Evolutionary conservation across 1,284 basidiomycete species (phyloP), one percentile per base, ranked within the genome.

Genomic region (Grifola frondosa): DNA sequence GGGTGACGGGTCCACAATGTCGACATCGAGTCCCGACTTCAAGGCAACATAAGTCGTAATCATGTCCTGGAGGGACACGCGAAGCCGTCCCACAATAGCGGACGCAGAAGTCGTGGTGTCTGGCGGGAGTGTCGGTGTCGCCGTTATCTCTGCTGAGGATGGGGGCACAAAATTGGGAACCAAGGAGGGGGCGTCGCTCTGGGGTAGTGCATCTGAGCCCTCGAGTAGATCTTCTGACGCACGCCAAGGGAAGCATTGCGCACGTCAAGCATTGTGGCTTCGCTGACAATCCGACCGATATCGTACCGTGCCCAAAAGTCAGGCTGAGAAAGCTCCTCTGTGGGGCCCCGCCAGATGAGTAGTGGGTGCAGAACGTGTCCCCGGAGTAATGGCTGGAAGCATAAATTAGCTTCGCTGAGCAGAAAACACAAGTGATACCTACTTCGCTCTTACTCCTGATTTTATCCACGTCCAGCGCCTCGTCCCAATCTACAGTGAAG

Each of bases 341-440:
- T 60, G 37, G 80, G 76, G 53, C 84, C 80, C 29, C 75, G 73
- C 73, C 75, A 80, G 48, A 91, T 74, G 42, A 93, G 70, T 12
- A 79, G 67, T 2, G 89, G 84, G 60, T 93, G 88, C 42, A 88
- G 76, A 26, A 81, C 73, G 57, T 90, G 86, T 36, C 74, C 72
- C n/a, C 83, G 79, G 31, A 93, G 66, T 31, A 91, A 64, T 22
- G 75, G 70, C 85, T 92, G 52, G 24, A 11, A 41, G n/a, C 22
- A 35, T 33, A 22, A 22, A 37, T 35, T 48, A 19, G 36, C 33
- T 21, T 26, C 13, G 29, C 21, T 20, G 9, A 37, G 21, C 25
- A 19, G 22, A 19, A 23, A 35, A 25, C 12, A 44, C 13, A 26
- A 16, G 40, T 20, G 28, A 23, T 3, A 49, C 70, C 47, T 59